These are phyloP conservation scores for Monosporascus sp. DNA, from an alignment of 2,329 filamentous ascomycete species.

Conservation along the genomic window DNA sequence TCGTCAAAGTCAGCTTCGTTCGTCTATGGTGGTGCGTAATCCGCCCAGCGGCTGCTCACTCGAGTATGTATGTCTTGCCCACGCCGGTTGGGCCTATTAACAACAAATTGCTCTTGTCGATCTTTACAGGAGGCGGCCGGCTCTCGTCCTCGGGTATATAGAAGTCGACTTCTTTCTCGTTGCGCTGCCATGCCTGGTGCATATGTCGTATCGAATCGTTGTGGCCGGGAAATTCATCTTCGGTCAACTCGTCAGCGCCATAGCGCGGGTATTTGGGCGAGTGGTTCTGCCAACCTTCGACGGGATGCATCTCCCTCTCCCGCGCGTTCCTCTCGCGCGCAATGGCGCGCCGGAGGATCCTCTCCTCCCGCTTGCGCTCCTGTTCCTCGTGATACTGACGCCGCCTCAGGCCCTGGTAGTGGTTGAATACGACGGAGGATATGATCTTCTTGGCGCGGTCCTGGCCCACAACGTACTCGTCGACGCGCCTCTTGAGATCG, in stretches of 20 bases:
- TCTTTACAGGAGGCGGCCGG: conserved; percentile 52
- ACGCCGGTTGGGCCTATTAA: conserved; percentile 89
- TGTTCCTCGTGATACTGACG: conserved; percentile 71
- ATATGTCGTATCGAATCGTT: conserved; percentile 40
- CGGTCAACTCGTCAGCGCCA: conserved; percentile 28
- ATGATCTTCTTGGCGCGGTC: conserved; percentile 91
- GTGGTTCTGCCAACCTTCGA: conserved; percentile 60
- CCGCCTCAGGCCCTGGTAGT: conserved; percentile 83
- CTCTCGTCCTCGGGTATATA: conserved; percentile 43
- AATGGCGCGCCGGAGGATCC: conserved; percentile 64
- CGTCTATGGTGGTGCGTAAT: not conserved
- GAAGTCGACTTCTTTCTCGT: conserved; percentile 34
- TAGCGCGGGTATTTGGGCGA: conserved; percentile 10
- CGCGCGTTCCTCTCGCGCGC: conserved; percentile 59
- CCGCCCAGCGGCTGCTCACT: conserved; percentile 36
- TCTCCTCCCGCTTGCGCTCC: conserved; percentile 53
- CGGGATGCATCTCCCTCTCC: conserved; percentile 60
- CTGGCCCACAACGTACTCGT: conserved; percentile 95
- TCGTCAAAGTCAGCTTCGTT: not conserved
- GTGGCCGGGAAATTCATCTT: conserved; percentile 53
- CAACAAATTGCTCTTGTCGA: conserved; percentile 94
- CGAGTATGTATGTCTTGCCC: conserved; percentile 90
- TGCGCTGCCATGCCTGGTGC: conserved; percentile 30
- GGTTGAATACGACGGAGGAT: conserved; percentile 90
- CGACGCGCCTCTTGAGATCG: conserved; percentile 80